phyloP scores from a whole-genome alignment of 129 eudicot genomes.

The Saussurea involucrata region DNA sequence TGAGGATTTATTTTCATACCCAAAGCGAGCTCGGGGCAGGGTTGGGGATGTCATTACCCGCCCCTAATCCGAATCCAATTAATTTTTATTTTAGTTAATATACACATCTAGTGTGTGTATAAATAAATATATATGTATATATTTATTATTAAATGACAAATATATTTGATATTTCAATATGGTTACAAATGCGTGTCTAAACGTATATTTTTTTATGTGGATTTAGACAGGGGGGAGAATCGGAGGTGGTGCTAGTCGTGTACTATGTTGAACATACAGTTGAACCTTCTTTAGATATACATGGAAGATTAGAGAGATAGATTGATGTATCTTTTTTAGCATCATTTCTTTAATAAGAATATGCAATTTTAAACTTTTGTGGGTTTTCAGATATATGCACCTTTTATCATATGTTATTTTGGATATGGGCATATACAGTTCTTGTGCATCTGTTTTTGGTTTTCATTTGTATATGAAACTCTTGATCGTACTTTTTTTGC shows the following conservation, averaged over 20 bases:
- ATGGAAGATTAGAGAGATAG: constrained; percentile 28
- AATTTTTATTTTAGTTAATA: too few relatives aligned
- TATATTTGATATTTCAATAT: too few relatives aligned
- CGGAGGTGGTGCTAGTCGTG: constrained; percentile 19
- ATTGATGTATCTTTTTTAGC: constrained; percentile 17
- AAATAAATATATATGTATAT: too few relatives aligned
- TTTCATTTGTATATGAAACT: constrained; percentile 11
- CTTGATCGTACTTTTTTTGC: neutral
- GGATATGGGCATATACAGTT: constrained; percentile 2
- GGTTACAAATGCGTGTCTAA: neutral
- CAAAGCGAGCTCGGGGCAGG: too few relatives aligned
- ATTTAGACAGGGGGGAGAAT: constrained; percentile 15
- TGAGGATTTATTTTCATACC: too few relatives aligned
- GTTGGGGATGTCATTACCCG: too few relatives aligned
- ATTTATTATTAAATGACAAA: too few relatives aligned
- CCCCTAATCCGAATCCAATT: too few relatives aligned
- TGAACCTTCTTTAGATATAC: constrained; percentile 28
- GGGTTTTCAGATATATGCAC: neutral
- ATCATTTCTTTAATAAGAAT: constrained; percentile 7
- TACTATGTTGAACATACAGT: constrained; percentile 39
- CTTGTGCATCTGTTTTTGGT: constrained; percentile 21
- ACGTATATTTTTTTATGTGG: constrained; percentile 10
- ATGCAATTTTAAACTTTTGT: constrained; percentile 7
- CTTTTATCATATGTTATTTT: constrained; percentile 5
- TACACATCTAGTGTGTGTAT: too few relatives aligned